Evolutionary conservation across 73 alveolate species (phyloP).

Genomic region (Halteria grandinella): DNA sequence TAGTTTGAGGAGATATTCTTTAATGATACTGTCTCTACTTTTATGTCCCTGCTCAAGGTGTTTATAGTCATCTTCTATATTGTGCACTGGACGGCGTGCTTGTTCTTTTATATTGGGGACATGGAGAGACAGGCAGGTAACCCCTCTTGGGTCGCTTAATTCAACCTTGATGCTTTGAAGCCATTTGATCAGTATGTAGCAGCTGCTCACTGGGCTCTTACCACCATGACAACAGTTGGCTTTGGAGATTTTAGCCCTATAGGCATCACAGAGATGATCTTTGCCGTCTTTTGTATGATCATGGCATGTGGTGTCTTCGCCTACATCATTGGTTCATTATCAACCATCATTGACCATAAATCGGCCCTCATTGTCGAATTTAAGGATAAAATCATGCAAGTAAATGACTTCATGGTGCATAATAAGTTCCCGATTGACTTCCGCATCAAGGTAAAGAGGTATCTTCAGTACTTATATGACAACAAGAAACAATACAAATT

Average conservation of each 20-base stretch:
- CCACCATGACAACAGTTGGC: slow-evolving; percentile 81
- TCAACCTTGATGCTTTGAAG: not conserved
- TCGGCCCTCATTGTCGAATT: not conserved
- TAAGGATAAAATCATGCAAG: not conserved
- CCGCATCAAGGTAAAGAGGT: not conserved
- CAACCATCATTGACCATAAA: not conserved
- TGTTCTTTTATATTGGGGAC: not conserved
- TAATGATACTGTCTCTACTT: too few relatives aligned
- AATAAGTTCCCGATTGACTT: not conserved
- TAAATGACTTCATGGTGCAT: not conserved
- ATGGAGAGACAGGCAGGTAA: not conserved
- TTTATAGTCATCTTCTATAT: not conserved
- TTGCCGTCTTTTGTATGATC: slow-evolving; percentile 63
- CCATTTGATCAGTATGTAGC: slow-evolving; percentile 53
- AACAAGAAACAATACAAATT: not conserved
- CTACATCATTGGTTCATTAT: slow-evolving; percentile 52
- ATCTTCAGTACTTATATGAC: not conserved
- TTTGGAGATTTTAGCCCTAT: slow-evolving; percentile 73
- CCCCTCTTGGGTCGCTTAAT: not conserved
- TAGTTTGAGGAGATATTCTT: too few relatives aligned
- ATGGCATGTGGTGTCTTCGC: slow-evolving; percentile 80
- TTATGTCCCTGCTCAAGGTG: too few relatives aligned
- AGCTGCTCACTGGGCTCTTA: slow-evolving; percentile 75
- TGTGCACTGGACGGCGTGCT: not conserved
- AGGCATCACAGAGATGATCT: slow-evolving; percentile 59